Evolutionary conservation across 257 asterid species (phyloP).

Genomic region (Apocynum venetum): DNA sequence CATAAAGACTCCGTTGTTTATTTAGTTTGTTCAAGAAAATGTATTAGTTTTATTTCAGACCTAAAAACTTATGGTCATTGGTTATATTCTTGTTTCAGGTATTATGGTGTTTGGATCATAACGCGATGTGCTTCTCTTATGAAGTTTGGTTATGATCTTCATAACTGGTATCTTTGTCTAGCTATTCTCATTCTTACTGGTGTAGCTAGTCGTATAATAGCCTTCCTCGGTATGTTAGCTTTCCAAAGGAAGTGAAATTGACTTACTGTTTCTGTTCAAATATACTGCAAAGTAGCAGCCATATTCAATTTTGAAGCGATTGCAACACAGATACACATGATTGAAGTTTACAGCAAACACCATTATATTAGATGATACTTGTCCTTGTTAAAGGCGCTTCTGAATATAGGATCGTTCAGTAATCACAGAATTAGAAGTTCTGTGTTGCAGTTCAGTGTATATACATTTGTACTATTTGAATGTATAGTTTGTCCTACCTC

Average conservation of each 20-base stretch:
- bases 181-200: conserved; percentile 52
- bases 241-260: conserved; percentile 56
- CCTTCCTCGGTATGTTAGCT: conserved; percentile 75
- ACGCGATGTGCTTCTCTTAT: conserved; percentile 78
- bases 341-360: not conserved
- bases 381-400: not conserved
- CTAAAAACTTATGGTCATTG: not conserved
- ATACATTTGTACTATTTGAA: not conserved
- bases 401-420: not conserved
- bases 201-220: conserved; percentile 50
- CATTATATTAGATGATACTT: not conserved
- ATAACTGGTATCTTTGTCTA: conserved; percentile 59
- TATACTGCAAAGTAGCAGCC: not conserved
- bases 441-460: not conserved
- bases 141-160: conserved; percentile 56
- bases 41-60: not conserved
- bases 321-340: not conserved
- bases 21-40: not conserved
- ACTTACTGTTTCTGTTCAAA: not conserved
- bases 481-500: not conserved
- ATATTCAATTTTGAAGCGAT: conserved; percentile 1
- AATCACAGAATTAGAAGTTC: not conserved
- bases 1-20: not conserved
- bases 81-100: conserved; percentile 37
- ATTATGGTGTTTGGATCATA: conserved; percentile 86